These are phyloP conservation scores for Candida coquimbonensis DNA, from an alignment of 805 yeast species.

Conservation along the genomic window DNA sequence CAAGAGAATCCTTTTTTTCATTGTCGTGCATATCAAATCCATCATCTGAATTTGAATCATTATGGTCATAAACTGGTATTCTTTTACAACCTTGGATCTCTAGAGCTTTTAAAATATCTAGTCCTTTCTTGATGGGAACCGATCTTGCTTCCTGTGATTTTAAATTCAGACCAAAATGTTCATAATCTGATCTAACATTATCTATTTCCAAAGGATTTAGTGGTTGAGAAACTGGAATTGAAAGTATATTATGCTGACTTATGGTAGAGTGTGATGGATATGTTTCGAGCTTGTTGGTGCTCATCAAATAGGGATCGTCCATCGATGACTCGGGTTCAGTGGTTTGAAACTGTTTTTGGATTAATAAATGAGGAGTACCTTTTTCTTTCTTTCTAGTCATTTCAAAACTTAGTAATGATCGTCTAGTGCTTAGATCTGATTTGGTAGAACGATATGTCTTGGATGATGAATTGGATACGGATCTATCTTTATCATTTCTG, in stretches of 20 bases:
- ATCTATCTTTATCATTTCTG: background rate
- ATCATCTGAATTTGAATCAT: background rate
- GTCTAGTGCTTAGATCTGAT: constrained; percentile 4
- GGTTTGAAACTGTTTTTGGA: too few species aligned
- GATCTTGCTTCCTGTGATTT: background rate
- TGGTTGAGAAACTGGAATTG: background rate
- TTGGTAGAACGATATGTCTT: constrained; percentile 3
- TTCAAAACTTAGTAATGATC: constrained; percentile 16
- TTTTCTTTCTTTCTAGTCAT: constrained; percentile 18
- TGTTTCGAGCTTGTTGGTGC: too few species aligned
- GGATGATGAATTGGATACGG: constrained; percentile 2
- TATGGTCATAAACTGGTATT: background rate
- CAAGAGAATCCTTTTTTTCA: background rate
- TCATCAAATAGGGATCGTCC: too few species aligned
- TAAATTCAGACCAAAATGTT: background rate
- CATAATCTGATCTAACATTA: background rate
- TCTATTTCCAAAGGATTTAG: background rate
- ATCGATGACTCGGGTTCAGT: background rate
- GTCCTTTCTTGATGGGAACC: background rate
- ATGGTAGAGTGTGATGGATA: too few species aligned
- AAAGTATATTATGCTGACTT: background rate
- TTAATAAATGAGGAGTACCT: constrained; percentile 18
- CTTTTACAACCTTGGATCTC: background rate
- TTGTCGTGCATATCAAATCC: background rate
- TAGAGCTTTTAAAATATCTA: constrained; percentile 1